Conservation (phyloP, 208 protist genomes). For the Trypanosoma boissoni region DNA sequence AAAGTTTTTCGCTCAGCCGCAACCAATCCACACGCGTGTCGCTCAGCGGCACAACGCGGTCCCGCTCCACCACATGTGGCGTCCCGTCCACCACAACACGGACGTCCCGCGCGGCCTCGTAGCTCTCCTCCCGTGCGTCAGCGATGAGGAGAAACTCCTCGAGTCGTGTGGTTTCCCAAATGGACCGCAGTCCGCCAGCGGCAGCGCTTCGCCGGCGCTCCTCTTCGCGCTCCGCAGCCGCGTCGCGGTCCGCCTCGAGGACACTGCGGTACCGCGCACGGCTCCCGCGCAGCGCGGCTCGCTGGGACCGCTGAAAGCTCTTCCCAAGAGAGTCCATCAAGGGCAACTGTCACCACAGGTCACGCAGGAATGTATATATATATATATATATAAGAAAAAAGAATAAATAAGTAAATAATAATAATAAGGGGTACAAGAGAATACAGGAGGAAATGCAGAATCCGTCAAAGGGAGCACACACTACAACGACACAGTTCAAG, state of each 20-base stretch:
- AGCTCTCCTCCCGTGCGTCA: conserved; percentile 82
- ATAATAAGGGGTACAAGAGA: conserved; percentile 1
- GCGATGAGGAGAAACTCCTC: conserved; percentile 86
- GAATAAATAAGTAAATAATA: not conserved
- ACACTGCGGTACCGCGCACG: conserved; percentile 43
- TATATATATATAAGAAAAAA: not conserved
- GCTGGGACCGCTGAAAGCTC: conserved; percentile 74
- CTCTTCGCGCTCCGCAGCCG: conserved; percentile 29
- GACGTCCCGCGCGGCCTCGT: conserved; percentile 77
- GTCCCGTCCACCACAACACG: conserved; percentile 79
- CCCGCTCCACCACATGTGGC: conserved; percentile 70
- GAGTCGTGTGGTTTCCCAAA: conserved; percentile 88
- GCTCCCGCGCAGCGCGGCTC: conserved; percentile 29
- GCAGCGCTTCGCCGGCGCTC: conserved; percentile 25
- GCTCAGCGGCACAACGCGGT: conserved; percentile 51
- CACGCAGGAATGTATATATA: not conserved
- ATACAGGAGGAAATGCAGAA: not conserved
- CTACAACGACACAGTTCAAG: too few species aligned
- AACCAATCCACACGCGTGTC: conserved; percentile 57
- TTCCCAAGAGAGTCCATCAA: conserved; percentile 61
- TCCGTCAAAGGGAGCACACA: too few species aligned
- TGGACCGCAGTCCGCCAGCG: conserved; percentile 66
- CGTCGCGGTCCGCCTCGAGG: conserved; percentile 44
- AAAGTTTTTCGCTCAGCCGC: conserved; percentile 69
- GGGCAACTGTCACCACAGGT: not conserved